phyloP scores from a whole-genome alignment of 208 protist species.

The Leptomonas seymouri region DNA sequence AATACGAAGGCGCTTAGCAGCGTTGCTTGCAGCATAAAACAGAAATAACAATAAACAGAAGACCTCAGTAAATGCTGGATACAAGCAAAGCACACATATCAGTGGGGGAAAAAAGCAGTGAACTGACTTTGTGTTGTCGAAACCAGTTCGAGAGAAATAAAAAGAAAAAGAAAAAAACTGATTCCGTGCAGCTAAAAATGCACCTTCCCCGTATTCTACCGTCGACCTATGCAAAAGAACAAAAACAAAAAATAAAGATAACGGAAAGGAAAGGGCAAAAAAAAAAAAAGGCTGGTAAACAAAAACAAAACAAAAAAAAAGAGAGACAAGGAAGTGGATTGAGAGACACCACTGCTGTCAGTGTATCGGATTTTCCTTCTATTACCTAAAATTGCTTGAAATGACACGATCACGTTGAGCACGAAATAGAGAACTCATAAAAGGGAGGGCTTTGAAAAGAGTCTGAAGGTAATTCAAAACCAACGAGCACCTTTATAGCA shows the following conservation, averaged over 20 bases:
- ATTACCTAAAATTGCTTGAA: not conserved
- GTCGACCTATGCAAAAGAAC: not conserved
- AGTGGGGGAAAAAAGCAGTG: slow-evolving; percentile 10
- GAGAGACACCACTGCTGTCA: not conserved
- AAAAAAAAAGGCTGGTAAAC: not conserved
- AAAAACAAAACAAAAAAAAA: slow-evolving; percentile 7
- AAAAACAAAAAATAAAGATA: not conserved
- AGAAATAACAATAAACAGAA: no score
- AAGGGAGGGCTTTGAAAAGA: slow-evolving; percentile 2
- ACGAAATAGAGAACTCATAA: not conserved
- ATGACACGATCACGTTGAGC: not conserved
- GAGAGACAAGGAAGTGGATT: slow-evolving; percentile 2
- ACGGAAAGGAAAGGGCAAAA: not conserved
- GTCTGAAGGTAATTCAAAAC: slow-evolving; percentile 6
- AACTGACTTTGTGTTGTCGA: not conserved
- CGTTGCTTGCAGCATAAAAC: not conserved
- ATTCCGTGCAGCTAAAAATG: not conserved
- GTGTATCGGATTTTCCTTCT: slow-evolving; percentile 6
- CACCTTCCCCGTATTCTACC: not conserved
- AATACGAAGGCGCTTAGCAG: slow-evolving; percentile 8
- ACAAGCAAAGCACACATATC: slow-evolving; percentile 4
- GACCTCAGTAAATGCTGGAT: slow-evolving; percentile 3
- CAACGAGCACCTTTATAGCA: slow-evolving; percentile 8
- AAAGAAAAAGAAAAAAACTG: slow-evolving; percentile 6
- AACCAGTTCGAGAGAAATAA: slow-evolving; percentile 5